phyloP scores from a whole-genome alignment of 805 yeast genomes.

The Naumovozyma castellii region DNA sequence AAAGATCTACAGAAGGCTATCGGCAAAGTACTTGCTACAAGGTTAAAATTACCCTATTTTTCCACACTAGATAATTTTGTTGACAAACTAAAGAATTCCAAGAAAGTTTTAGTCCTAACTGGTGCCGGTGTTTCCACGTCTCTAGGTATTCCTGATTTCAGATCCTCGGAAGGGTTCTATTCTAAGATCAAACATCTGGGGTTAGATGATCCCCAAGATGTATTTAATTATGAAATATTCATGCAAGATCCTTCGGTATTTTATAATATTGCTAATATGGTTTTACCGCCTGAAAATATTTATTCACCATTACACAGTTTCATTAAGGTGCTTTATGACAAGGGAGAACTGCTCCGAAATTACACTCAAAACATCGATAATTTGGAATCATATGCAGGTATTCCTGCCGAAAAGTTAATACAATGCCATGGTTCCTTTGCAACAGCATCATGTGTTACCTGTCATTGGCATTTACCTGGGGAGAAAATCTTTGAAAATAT shows the following conservation, averaged over 20 bases:
- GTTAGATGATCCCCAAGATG: constrained; percentile 81
- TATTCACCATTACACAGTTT: constrained; percentile 78
- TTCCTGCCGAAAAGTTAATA: constrained; percentile 53
- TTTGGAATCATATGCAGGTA: constrained; percentile 72
- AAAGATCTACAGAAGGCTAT: constrained; percentile 54
- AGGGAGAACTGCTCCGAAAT: constrained; percentile 68
- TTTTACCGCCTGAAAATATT: constrained; percentile 60
- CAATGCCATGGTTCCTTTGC: constrained; percentile 95
- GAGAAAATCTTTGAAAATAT: constrained; percentile 52
- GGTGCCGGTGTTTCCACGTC: constrained; percentile 94
- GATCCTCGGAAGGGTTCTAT: constrained; percentile 83
- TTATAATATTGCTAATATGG: constrained; percentile 77
- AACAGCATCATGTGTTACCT: constrained; percentile 72
- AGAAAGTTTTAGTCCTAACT: constrained; percentile 62
- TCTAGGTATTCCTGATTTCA: constrained; percentile 84
- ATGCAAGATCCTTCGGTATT: constrained; percentile 68
- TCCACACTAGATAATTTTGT: constrained; percentile 51
- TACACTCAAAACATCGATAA: constrained; percentile 91
- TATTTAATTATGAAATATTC: constrained; percentile 67
- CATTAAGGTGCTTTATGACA: constrained; percentile 61
- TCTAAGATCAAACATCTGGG: constrained; percentile 58
- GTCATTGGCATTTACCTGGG: constrained; percentile 60
- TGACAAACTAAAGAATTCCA: constrained; percentile 42
- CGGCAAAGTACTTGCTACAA: constrained; percentile 46
- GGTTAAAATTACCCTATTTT: constrained; percentile 47